Conservation (phyloP, 2,329 filamentous ascomycete genomes). For the Ceratocystis diversiconidia region DNA sequence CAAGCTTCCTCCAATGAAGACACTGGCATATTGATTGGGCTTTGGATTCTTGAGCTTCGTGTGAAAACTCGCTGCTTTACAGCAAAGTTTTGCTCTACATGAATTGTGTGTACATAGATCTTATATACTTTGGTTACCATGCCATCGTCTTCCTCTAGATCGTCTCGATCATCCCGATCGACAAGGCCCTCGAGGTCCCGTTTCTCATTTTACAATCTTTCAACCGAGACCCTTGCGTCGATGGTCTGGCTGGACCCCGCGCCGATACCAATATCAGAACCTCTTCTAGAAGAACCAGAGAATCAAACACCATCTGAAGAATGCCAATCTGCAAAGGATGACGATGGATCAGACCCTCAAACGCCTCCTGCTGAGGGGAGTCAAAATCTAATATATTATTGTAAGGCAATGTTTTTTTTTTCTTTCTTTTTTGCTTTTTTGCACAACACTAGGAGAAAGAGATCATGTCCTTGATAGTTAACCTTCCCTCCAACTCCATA, state of each 20-base stretch:
- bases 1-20: too few relatives aligned
- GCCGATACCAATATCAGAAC: conserved; percentile 61
- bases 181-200: conserved; percentile 11
- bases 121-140: not conserved
- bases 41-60: too few relatives aligned
- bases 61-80: not conserved
- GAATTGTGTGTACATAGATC: too few relatives aligned
- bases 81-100: not conserved
- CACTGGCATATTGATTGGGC: too few relatives aligned
- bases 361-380: conserved; percentile 34
- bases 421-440: too few relatives aligned
- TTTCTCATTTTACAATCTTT: conserved; percentile 17
- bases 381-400: conserved; percentile 47
- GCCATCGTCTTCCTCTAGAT: conserved; percentile 12
- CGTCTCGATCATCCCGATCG: conserved; percentile 5
- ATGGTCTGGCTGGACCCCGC: conserved; percentile 69
- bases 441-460: not conserved
- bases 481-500: conserved; percentile 24
- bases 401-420: conserved; percentile 31
- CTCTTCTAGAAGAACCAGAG: conserved; percentile 34
- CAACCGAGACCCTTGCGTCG: conserved; percentile 27
- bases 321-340: conserved; percentile 27
- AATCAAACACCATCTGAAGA: conserved; percentile 29
- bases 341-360: conserved; percentile 32
- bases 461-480: not conserved